Base-by-base conservation (phyloP, 768 basidiomycete genomes). In the Suillus lakei region DNA sequence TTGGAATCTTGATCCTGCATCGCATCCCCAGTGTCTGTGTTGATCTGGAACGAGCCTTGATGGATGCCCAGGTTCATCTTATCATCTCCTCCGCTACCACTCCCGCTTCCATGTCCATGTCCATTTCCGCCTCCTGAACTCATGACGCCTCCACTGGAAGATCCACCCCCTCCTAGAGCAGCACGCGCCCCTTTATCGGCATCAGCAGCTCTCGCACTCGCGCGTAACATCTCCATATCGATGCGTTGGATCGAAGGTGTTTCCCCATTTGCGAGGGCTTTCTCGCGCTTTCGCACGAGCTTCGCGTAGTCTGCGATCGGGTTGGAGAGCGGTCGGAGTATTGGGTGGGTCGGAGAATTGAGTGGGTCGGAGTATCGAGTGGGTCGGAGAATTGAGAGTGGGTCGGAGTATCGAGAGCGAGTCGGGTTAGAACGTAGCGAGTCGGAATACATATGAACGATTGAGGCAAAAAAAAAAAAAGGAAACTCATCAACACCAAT, bases 261-360 rank as follows among this genome's bases (percentile, higher is more conserved):
- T 50, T 87, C 83, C 23, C 89, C 86, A n/a, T 82, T 77, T 12
- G 80, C 82, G 26, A 82, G 74, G 18, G 81, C 81, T 74, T 92
- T 92, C 55, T 92, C 90, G 51, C 88, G 84, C 72, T 93, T 92
- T 59, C 92, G 88, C 80, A 92, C 87, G 36, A 93, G 83, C 72
- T 93, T 93, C 12, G 92, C 92, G 69, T 93, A 93, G 78, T 93
- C 92, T 93, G 48, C 15, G 60, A 46, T 21, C 51, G 59, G n/a
- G n/a, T n/a, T n/a, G n/a, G n/a, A n/a, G n/a, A n/a, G n/a, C n/a
- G n/a, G n/a, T n/a, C n/a, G n/a, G n/a, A n/a, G n/a, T n/a, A n/a
- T n/a, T n/a, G n/a, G n/a, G n/a, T n/a, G n/a, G n/a, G n/a, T n/a
- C n/a, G n/a, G n/a, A n/a, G n/a, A n/a, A n/a, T n/a, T n/a, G n/a